Conservation (phyloP, 805 yeast species). For the Suhomyces emberorum region DNA sequence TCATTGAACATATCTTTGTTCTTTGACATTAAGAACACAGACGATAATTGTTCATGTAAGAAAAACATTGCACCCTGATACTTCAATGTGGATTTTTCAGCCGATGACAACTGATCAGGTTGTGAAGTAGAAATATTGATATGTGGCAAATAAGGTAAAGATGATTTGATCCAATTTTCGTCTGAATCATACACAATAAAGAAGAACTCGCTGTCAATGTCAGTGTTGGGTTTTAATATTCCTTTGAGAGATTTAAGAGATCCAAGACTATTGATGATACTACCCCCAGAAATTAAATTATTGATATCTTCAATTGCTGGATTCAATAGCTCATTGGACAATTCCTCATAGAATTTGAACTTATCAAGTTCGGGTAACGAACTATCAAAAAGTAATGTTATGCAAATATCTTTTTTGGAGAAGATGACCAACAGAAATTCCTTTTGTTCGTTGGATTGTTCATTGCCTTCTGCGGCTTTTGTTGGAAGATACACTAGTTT, state of each 20-base stretch:
- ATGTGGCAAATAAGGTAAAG: constrained; percentile 36
- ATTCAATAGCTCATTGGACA: constrained; percentile 14
- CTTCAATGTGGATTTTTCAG: constrained; percentile 8
- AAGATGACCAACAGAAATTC: constrained; percentile 34
- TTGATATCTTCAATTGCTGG: constrained; percentile 24
- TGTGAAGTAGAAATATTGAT: constrained; percentile 1
- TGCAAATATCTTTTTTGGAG: constrained; percentile 17
- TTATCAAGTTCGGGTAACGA: constrained; percentile 20
- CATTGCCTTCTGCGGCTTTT: constrained; percentile 2
- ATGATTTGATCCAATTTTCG: constrained; percentile 26
- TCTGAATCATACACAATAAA: constrained; percentile 30
- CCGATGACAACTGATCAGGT: constrained; percentile 5
- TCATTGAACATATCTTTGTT: constrained; percentile 21
- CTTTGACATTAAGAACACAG: constrained; percentile 26
- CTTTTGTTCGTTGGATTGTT: constrained; percentile 7
- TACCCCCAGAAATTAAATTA: constrained; percentile 13
- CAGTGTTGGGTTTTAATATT: constrained; percentile 8
- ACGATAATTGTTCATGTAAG: constrained; percentile 37
- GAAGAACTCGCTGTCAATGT: constrained; percentile 34
- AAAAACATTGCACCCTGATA: constrained; percentile 31
- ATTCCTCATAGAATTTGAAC: constrained; percentile 19
- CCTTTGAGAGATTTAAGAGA: constrained; percentile 26
- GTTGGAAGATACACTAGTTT: constrained; percentile 26
- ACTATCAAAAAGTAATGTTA: constrained; percentile 31
- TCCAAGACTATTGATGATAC: constrained; percentile 24